These are phyloP conservation scores for Tetraselmis striata DNA, from an alignment of 139 green algal species.

Conservation along the genomic window DNA sequence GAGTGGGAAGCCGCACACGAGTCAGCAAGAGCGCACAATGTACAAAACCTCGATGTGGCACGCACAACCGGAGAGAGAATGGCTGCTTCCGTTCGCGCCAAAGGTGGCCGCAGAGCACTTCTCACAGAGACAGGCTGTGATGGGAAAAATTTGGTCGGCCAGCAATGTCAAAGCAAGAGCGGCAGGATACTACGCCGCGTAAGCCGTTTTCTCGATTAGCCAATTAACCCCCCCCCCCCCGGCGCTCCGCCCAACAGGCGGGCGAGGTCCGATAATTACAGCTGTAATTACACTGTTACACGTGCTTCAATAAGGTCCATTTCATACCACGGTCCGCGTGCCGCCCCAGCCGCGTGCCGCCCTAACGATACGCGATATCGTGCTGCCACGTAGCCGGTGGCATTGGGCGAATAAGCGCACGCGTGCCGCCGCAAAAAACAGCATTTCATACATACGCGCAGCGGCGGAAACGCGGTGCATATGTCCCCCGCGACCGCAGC, in stretches of 20 bases:
- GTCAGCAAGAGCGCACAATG: neutral
- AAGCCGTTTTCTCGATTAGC: neutral
- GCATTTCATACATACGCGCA: too few species aligned
- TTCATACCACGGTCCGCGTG: too few species aligned
- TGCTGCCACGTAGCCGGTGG: too few species aligned
- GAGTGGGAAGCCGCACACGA: neutral
- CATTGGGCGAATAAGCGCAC: too few species aligned
- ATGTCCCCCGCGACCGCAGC: too few species aligned
- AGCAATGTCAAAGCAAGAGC: neutral
- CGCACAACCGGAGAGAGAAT: neutral
- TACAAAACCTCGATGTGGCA: neutral
- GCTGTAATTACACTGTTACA: neutral
- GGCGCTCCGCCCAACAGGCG: too few species aligned
- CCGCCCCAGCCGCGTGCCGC: too few species aligned
- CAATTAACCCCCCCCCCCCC: neutral
- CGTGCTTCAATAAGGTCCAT: neutral
- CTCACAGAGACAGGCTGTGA: neutral
- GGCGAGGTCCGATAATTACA: neutral
- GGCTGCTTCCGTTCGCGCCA: neutral
- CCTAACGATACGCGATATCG: too few species aligned
- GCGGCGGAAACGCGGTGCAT: too few species aligned
- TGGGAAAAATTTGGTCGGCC: neutral
- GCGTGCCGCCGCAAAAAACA: too few species aligned
- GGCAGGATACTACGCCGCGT: neutral
- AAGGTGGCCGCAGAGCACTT: too few species aligned